Evolutionary conservation across 768 basidiomycete genomes (phyloP), one percentile per base, ranked within the genome.

Genomic region (Punctularia strigosozonata): DNA sequence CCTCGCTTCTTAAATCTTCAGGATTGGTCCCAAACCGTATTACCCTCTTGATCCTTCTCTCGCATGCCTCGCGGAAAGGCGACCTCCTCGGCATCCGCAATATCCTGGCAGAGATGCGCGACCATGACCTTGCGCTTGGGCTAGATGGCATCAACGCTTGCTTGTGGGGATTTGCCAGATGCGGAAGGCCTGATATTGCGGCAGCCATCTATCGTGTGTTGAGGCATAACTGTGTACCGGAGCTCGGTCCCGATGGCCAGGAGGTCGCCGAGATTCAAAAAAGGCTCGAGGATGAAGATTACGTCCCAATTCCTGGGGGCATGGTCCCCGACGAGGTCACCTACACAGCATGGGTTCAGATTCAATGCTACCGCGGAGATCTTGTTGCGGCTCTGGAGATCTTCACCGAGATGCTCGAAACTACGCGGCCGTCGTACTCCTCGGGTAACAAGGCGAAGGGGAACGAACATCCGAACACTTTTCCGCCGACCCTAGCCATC

Each of bases 391-490:
- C 73, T 2, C 60, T 90, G 28, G 51, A 60, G 12, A 62, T 77
- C 36, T 78, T 88, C 49, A 57, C 65, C 31, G 83, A 88, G 44
- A 78, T 88, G 79, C 51, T 82, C 18, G n/a, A n/a, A n/a, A 60
- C 66, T 7, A 46, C 53, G 52, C 15, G 56, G 60, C 13, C 55
- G 60, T 19, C 54, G 51, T 4, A 48, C 58, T 22, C 43, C 47
- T 21, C 47, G 38, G 26, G 49, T 17, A 20, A 32, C 3, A 55
- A 54, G 15, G 51, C 61, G 3, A 43, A 52, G 15, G 56, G 56
- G 4, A 38, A 49, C 15, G 46, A 56, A 3, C 40, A 49, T 19
- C 56, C 58, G 2, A 42, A 41, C 8, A 50, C 50, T 6, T 70
- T 65, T 40, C 55, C 51, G 19, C 72, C 73, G 3, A 71, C 65